These are phyloP conservation scores for Elongisporangium prolatum DNA, from an alignment of 352 stramenopile genomes.

Conservation along the genomic window DNA sequence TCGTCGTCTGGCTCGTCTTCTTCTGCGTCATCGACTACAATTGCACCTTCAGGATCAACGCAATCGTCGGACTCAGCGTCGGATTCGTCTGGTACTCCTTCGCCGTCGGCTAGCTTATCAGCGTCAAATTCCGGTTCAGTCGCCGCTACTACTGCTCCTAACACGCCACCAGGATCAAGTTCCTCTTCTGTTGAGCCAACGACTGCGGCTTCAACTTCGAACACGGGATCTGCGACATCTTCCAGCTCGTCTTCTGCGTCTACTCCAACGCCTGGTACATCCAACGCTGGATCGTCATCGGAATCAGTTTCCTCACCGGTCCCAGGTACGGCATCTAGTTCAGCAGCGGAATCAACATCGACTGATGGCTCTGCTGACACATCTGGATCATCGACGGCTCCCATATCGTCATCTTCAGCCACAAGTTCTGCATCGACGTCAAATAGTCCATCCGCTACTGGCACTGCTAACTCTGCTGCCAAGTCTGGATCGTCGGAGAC, in stretches of 20 bases:
- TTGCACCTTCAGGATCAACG: background rate
- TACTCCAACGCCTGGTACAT: background rate
- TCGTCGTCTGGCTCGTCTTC: background rate
- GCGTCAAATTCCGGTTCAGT: background rate
- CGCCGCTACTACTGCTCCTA: background rate
- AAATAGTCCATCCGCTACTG: no score
- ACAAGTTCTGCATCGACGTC: no score
- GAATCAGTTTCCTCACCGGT: background rate
- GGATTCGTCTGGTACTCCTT: background rate
- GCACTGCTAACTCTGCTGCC: constrained; percentile 7
- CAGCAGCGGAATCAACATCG: no score
- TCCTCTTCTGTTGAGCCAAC: background rate
- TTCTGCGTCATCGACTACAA: background rate
- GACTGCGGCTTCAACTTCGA: background rate
- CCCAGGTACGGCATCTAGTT: background rate
- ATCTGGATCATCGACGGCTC: no score
- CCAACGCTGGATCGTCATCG: background rate
- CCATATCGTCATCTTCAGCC: no score
- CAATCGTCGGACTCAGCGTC: background rate
- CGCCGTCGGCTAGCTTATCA: background rate
- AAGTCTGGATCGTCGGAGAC: constrained; percentile 5
- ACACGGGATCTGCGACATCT: background rate
- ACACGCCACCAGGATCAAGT: background rate
- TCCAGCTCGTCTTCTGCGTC: background rate
- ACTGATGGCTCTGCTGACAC: no score